phyloP scores from a whole-genome alignment of 768 basidiomycete species.

The Gymnopilus dilepis region DNA sequence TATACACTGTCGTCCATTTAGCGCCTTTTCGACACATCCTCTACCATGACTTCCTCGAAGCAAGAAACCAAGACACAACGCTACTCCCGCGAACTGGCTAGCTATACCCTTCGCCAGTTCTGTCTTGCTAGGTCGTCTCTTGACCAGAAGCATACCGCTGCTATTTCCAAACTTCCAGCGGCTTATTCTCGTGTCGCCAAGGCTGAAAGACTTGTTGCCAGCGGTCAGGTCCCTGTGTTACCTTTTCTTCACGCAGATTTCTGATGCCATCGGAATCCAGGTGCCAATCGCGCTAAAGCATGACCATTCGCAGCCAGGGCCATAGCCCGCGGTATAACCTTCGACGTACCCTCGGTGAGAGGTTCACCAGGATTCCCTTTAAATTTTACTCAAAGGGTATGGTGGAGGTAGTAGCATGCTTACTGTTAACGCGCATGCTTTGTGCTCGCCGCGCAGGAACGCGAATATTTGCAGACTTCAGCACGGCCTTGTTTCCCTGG shows the following conservation, averaged over 20 bases:
- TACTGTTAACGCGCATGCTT: slow-evolving; percentile 26
- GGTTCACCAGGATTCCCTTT: not conserved
- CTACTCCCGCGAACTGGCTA: slow-evolving; percentile 54
- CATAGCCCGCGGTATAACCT: not conserved
- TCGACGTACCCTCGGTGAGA: not conserved
- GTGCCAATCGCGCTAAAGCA: slow-evolving; percentile 9
- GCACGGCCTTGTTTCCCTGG: not conserved
- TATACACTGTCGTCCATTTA: not conserved
- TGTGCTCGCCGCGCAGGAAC: slow-evolving; percentile 6
- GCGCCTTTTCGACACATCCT: slow-evolving; percentile 1
- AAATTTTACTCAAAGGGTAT: not conserved
- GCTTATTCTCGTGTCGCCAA: slow-evolving; percentile 34
- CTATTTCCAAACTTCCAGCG: slow-evolving; percentile 44
- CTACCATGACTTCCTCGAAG: slow-evolving; percentile 29
- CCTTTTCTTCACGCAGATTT: not conserved
- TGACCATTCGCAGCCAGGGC: not conserved
- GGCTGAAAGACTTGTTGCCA: slow-evolving; percentile 24
- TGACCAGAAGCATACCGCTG: slow-evolving; percentile 35
- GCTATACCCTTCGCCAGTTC: slow-evolving; percentile 54
- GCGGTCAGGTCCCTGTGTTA: slow-evolving; percentile 7
- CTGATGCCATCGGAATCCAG: slow-evolving; percentile 13
- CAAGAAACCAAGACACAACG: slow-evolving; percentile 36
- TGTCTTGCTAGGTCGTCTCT: slow-evolving; percentile 41
- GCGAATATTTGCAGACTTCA: not conserved
- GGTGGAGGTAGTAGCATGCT: slow-evolving; percentile 17